Percentiles rank a stretch among this genome's conserved stretches.
phyloP scores from a whole-genome alignment of 1,284 basidiomycete genomes.

The Fereydounia khargensis region DNA sequence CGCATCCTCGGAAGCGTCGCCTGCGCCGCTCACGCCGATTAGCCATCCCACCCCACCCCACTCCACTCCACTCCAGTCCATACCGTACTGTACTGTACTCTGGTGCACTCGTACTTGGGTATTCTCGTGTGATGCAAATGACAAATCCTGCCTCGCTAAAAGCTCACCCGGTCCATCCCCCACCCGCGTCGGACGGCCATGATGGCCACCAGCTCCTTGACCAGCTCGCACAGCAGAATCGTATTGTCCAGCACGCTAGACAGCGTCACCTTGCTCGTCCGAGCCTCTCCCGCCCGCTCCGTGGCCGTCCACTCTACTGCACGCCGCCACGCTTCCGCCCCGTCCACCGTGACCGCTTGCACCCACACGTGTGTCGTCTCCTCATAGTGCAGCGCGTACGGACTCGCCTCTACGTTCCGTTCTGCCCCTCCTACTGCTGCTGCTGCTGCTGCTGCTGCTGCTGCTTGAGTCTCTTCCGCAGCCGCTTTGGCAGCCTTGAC shows the following conservation, averaged over 20 bases:
- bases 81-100: no score
- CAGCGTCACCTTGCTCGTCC: conserved; percentile 64
- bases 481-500: neutral
- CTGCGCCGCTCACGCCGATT: no score
- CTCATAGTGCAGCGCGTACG: conserved; percentile 71
- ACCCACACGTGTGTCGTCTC: conserved; percentile 71
- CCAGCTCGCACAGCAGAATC: conserved; percentile 88
- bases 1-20: conserved; percentile 67
- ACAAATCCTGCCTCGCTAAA: no score
- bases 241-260: conserved; percentile 88
- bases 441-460: no score
- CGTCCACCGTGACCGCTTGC: conserved; percentile 67
- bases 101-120: no score
- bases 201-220: conserved; percentile 87
- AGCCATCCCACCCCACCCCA: no score
- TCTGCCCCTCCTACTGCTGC: no score
- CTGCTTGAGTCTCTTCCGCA: neutral
- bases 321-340: conserved; percentile 11
- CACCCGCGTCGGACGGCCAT: conserved; percentile 79
- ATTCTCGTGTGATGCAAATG: no score
- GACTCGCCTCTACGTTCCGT: neutral
- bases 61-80: no score
- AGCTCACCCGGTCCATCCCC: conserved; percentile 68
- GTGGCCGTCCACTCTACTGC: conserved; percentile 3
- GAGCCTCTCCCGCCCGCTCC: conserved; percentile 1